Evolutionary conservation across 352 stramenopile genomes (phyloP), one percentile per base, ranked within the genome.

Genomic region (Phytophthora pinifolia): DNA sequence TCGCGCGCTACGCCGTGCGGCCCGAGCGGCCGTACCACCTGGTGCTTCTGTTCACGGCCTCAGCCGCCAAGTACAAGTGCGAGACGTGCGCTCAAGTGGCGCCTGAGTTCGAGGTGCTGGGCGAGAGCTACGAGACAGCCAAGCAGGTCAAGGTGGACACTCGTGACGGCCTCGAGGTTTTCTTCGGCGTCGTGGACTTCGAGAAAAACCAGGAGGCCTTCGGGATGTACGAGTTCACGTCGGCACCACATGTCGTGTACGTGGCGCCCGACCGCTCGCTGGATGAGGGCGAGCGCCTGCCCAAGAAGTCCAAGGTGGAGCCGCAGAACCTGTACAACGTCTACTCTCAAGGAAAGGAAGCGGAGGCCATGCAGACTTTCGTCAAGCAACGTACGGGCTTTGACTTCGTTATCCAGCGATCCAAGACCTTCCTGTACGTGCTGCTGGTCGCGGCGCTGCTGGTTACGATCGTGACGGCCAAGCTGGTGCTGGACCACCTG

Each of bases 381-480:
- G 74, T 94, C 49, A 85, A 85, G 68, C 73, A 87, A 33, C 88
- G 89, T 54, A 93, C 85, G 7, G 85, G 85, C 53, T 91, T 92
- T 43, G 79, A 92, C 62, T 78, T 89, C 49, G 53, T 46, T 12
- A 73, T 93, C 52, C 67, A 82, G 52, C 79, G 78, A 46, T 93
- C 83, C 27, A 92, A 92, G 72, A 68, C 67, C 10, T 66, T 83
- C 37, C 43, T 88, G 31, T 90, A 92, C 60, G 67, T 73, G 38
- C 48, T 83, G 17, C 2, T 79, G 12, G 54, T 37, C 3, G 34
- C 43, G 6, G 49, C 72, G 13, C 56, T 91, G 6, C 62, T 55
- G 1, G 45, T 66, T 2, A 46, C 84, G 6, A 58, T 62, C 3
- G 9, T 89, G 17, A 60, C 60, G 14, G 83, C 65, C 30, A 86